Evolutionary conservation across 2,329 filamentous ascomycete species (phyloP).

Genomic region (Ophiostoma quercus): DNA sequence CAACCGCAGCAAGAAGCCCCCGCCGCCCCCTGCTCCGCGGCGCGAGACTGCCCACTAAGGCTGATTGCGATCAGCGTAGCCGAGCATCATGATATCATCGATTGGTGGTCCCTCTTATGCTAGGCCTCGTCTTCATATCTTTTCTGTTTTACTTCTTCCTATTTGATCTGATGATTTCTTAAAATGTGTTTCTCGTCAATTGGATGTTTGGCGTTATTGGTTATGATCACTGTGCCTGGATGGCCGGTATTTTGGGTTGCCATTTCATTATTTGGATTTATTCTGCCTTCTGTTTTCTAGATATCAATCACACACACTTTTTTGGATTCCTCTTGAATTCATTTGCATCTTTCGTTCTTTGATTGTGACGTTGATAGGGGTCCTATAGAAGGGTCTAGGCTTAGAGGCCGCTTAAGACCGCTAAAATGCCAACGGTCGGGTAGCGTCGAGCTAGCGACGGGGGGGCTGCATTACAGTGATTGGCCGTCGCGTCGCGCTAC

Average conservation of each 20-base stretch:
- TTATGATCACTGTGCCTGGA: neutral
- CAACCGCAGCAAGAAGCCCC: conserved; percentile 49
- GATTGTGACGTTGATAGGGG: neutral
- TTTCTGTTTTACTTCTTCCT: neutral
- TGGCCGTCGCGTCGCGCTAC: neutral
- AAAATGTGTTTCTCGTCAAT: neutral
- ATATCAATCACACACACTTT: neutral
- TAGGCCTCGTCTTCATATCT: neutral
- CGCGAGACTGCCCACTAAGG: conserved; percentile 15
- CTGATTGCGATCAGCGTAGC: neutral
- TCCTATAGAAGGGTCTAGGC: no score
- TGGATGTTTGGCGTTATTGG: conserved; percentile 16
- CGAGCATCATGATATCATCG: neutral
- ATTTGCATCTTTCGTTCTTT: neutral
- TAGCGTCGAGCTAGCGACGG: neutral
- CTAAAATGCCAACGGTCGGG: neutral
- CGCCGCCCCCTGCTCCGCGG: conserved; percentile 42
- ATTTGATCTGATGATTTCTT: neutral
- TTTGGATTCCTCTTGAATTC: neutral
- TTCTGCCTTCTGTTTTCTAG: neutral
- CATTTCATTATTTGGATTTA: neutral
- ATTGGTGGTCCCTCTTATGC: neutral
- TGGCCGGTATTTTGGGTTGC: neutral
- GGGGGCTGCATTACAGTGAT: neutral
- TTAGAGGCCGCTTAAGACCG: neutral